phyloP scores from a whole-genome alignment of 345 rosid species.

The Cardamine resedifolia region DNA sequence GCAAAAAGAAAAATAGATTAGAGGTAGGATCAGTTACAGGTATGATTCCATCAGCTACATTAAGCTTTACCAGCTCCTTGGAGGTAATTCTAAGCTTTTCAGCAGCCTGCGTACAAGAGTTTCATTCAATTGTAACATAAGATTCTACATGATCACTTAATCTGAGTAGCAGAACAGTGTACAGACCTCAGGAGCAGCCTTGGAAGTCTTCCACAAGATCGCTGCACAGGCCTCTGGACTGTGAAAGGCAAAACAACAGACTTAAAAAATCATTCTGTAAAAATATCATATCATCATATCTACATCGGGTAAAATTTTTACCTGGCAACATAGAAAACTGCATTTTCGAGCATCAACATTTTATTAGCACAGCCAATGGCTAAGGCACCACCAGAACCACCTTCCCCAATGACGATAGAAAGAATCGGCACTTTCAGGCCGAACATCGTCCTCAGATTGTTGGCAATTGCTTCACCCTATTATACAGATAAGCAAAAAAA shows the following conservation, averaged over 20 bases:
- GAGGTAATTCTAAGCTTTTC: slow-evolving; percentile 87
- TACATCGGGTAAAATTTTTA: slow-evolving; percentile 31
- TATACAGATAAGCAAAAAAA: neutral
- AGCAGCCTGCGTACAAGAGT: slow-evolving; percentile 70
- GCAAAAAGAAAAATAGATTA: slow-evolving; percentile 5
- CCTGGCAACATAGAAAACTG: slow-evolving; percentile 98
- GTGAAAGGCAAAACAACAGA: slow-evolving; percentile 28
- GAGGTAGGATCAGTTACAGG: slow-evolving; percentile 54
- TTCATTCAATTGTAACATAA: slow-evolving; percentile 12
- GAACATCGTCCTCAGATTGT: slow-evolving; percentile 92
- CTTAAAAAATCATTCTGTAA: neutral
- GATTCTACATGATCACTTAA: slow-evolving; percentile 19
- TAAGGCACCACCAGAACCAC: slow-evolving; percentile 99
- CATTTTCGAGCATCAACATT: slow-evolving; percentile 91
- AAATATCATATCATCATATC: neutral
- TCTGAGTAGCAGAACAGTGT: slow-evolving; percentile 4
- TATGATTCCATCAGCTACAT: slow-evolving; percentile 83
- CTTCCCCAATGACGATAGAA: slow-evolving; percentile 95
- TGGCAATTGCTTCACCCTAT: slow-evolving; percentile 98
- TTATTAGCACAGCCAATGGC: slow-evolving; percentile 97
- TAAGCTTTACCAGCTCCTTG: slow-evolving; percentile 62
- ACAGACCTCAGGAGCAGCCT: slow-evolving; percentile 87
- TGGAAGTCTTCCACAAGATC: slow-evolving; percentile 87
- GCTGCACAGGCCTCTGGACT: slow-evolving; percentile 99
- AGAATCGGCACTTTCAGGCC: slow-evolving; percentile 92